Conservation (phyloP, 768 basidiomycete genomes). For the Mycena alexandri region DNA sequence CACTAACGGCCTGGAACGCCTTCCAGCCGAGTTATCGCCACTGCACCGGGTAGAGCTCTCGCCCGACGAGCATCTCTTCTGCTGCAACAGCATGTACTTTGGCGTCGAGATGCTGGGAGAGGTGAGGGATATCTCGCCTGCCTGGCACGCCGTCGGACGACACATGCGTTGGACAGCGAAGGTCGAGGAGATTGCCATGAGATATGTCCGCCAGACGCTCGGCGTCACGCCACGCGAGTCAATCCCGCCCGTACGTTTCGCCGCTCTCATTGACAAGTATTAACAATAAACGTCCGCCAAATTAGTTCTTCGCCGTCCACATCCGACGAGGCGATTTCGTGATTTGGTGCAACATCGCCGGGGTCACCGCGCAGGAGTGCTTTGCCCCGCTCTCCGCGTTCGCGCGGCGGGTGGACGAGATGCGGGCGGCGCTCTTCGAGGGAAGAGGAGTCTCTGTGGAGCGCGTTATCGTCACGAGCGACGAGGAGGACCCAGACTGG, state of each 20-base stretch:
- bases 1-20: no score
- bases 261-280: no score
- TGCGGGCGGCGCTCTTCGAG: slow-evolving; percentile 43
- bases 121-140: slow-evolving; percentile 40
- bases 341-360: slow-evolving; percentile 41
- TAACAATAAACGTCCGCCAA: no score
- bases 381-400: slow-evolving; percentile 47
- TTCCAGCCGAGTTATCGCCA: slow-evolving; percentile 12
- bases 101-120: slow-evolving; percentile 27
- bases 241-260: slow-evolving; percentile 38
- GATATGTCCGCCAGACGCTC: slow-evolving; percentile 42
- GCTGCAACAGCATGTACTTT: slow-evolving; percentile 41
- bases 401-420: slow-evolving; percentile 48
- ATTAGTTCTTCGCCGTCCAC: slow-evolving; percentile 56
- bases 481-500: slow-evolving; percentile 52
- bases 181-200: slow-evolving; percentile 41
- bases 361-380: slow-evolving; percentile 42
- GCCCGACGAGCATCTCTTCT: slow-evolving; percentile 41
- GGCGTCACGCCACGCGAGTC: slow-evolving; percentile 34
- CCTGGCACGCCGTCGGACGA: slow-evolving; percentile 47
- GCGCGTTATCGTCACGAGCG: slow-evolving; percentile 56
- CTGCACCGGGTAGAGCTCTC: slow-evolving; percentile 31
- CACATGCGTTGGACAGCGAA: slow-evolving; percentile 45
- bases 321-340: slow-evolving; percentile 53
- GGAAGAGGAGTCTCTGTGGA: slow-evolving; percentile 40